Evolutionary conservation across 148 eudicot species (phyloP), one percentile per base, ranked within the genome.

Genomic region (Arbutus unedo): DNA sequence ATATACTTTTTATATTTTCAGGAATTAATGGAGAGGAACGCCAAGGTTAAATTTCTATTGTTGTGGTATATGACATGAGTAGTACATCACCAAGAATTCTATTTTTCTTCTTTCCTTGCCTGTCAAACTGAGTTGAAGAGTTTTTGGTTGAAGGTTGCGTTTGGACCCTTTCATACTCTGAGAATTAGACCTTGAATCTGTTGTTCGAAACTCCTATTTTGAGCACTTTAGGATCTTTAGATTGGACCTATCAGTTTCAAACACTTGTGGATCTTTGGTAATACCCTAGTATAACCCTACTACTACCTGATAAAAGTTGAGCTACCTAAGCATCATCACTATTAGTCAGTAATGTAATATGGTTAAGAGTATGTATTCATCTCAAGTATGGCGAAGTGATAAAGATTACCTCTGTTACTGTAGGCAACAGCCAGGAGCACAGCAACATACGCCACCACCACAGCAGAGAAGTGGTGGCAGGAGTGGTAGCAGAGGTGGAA

Each of bases 391-490:
- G 31, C 49, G 55, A 49, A 74, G 45, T 7, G 10, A 13, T 78
- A 76, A 76, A 51, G 16, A 18, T 76, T 76, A 16, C 47, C 10
- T 75, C 51, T 82, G 18, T 55, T 84, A 60, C 74, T 85, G 50
- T 76, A 95, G 98, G 95, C 98, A 93, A 88, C 98, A 95, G 67
- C 93, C 97, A 31, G 94, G 93, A 74, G 79, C 82, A 78, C 97
- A 88, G 60, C 88, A 89, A 68, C 93, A 87, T 48, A 86, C 88
- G 0, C 93, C 94, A 16, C 89, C 90, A 9, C 93, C 93, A 45
- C 91, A 89, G 44, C 91, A 83, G 55, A 85, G 91, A 87, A 90
- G 92, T 50, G 91, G 93, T 44, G 77, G 87, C 68, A 81, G 89
- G 74, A 86, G 91, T 9, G 45, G 93, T 16, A 84, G 91, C 16